These are phyloP conservation scores for Beauveria australis DNA, from an alignment of 2,329 filamentous ascomycete genomes.

Conservation along the genomic window DNA sequence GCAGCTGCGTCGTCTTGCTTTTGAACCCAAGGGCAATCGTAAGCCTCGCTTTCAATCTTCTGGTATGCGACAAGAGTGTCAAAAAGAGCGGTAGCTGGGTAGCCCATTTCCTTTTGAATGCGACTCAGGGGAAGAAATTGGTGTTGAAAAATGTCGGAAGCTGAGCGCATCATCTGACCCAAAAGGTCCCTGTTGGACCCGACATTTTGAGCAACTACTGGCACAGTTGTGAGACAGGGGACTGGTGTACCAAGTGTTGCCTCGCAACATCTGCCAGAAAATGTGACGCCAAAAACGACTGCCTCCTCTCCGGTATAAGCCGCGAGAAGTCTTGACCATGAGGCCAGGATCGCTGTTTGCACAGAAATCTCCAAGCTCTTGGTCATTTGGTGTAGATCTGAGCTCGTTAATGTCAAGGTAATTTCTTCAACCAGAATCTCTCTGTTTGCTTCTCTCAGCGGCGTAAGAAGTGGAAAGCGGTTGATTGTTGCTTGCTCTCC, in stretches of 20 bases:
- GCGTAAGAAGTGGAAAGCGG: slow-evolving; percentile 69
- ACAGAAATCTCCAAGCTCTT: slow-evolving; percentile 56
- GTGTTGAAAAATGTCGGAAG: slow-evolving; percentile 55
- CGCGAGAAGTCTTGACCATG: slow-evolving; percentile 69
- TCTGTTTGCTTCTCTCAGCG: slow-evolving; percentile 37
- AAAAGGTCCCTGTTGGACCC: slow-evolving; percentile 51
- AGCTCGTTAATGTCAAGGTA: slow-evolving; percentile 30
- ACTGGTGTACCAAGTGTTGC: slow-evolving; percentile 55
- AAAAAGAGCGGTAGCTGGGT: slow-evolving; percentile 59
- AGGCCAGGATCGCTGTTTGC: slow-evolving; percentile 66
- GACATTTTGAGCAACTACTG: slow-evolving; percentile 52
- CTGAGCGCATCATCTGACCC: slow-evolving; percentile 55
- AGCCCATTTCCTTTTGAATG: slow-evolving; percentile 65
- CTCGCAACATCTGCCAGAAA: slow-evolving; percentile 64
- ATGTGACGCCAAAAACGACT: slow-evolving; percentile 70
- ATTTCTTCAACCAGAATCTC: slow-evolving; percentile 26
- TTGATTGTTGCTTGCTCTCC: slow-evolving; percentile 49
- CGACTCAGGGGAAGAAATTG: slow-evolving; percentile 64
- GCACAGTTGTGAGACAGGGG: slow-evolving; percentile 76
- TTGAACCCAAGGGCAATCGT: slow-evolving; percentile 45
- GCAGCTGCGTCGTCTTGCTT: slow-evolving; percentile 59
- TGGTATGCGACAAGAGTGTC: slow-evolving; percentile 84
- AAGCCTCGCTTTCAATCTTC: slow-evolving; percentile 34
- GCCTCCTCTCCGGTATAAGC: slow-evolving; percentile 67
- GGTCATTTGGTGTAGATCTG: slow-evolving; percentile 47